Percentiles rank a stretch among this genome's conserved stretches.
Evolutionary conservation across 805 yeast genomes (phyloP).

Genomic region (Metschnikowia noctiluminum): DNA sequence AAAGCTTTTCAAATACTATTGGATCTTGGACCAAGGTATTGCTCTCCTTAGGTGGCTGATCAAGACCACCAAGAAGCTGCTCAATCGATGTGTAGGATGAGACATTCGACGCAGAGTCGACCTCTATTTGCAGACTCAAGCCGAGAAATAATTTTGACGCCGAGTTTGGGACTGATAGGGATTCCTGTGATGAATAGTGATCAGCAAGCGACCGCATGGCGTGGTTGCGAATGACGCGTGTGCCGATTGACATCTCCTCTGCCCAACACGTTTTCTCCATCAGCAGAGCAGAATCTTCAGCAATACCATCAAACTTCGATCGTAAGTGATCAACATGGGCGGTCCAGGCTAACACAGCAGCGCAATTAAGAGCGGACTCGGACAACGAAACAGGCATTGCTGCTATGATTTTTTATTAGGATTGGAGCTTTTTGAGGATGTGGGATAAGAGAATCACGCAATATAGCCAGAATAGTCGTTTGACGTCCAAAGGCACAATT

Average conservation of each 20-base stretch:
- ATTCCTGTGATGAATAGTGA: conserved; percentile 8
- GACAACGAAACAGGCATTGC: not conserved
- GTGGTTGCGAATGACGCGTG: conserved; percentile 14
- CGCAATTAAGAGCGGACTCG: conserved; percentile 16
- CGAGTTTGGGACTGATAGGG: not conserved
- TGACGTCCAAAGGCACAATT: too few relatives aligned
- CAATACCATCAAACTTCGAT: conserved; percentile 1
- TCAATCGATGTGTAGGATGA: not conserved
- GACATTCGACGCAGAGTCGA: not conserved
- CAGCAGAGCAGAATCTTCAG: conserved; percentile 14
- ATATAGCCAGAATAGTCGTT: too few relatives aligned
- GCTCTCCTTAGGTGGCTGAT: conserved; percentile 4
- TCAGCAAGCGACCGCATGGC: conserved; percentile 12
- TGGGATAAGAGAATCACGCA: too few relatives aligned
- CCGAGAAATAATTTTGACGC: not conserved
- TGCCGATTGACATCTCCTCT: conserved; percentile 20
- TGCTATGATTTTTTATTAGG: not conserved
- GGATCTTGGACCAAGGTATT: conserved; percentile 14
- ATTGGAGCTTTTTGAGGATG: too few relatives aligned
- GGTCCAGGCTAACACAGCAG: conserved; percentile 25
- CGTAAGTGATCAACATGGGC: conserved; percentile 21
- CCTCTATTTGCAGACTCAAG: not conserved
- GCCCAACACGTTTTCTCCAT: conserved; percentile 19
- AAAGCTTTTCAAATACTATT: conserved; percentile 18
- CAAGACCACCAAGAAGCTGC: conserved; percentile 14